Base-by-base conservation (phyloP, 257 asterid species). In the Rubia yunnanensis region DNA sequence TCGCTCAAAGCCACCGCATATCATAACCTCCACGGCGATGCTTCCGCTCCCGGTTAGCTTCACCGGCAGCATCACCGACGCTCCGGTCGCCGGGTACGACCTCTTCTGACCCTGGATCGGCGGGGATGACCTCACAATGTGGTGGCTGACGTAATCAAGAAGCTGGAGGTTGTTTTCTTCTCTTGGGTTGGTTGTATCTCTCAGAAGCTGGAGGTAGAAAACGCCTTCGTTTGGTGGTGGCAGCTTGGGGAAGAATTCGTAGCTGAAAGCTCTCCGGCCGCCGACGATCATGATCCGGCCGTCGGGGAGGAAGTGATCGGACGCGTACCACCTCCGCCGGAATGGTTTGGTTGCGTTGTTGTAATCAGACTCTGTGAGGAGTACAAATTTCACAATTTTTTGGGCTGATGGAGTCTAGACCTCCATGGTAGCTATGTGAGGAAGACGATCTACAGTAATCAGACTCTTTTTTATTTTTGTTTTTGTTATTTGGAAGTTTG, bases 1-100 rank as follows among this genome's bases (percentile, higher is more conserved):
- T n/a, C n/a, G n/a, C n/a, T n/a, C n/a, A n/a, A n/a, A n/a, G 0
- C 98, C 97, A 22, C 95, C 97, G 69, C 97, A 91, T 4, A 92
- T 71, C 86, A 92, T 71, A 35, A 92, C 75, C 76, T 89, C 95
- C 78, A 80, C 96, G 56, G 54, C 59, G 44, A 65, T 48, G 84
- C 76, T n/a, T n/a, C n/a, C n/a, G n/a, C 1, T 13, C 0, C 70
- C 77, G 0, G 61, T 55, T 4, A 89, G 64, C 61, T 35, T 68
- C 35, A 91, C 0, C 17, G 98, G 98, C 66, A 91, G 63, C 90
- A 91, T 78, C 0, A 77, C 95, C 17, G 98, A 86, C 7, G 98
- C 82, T 1, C 96, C 98, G 0, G 98, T 82, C 0, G 96, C 76
- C 31, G 98, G 98, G 28, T 91, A 91, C 5, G 80, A 65, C 64